Base-by-base conservation (phyloP, 2,329 filamentous ascomycete genomes). In the Curvularia sp. region DNA sequence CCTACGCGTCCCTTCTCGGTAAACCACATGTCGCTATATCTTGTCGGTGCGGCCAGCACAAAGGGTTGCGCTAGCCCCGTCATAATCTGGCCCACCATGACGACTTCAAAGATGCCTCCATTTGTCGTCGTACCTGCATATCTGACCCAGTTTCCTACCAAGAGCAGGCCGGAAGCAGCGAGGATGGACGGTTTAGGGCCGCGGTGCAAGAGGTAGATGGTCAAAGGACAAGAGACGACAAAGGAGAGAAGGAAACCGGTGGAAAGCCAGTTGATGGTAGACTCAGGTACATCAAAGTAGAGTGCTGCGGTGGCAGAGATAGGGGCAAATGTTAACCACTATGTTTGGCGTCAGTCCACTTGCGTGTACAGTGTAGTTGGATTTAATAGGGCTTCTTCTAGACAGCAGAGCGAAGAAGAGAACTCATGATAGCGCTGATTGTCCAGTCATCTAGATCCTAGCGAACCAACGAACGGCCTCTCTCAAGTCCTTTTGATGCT, bases 1-100 rank as follows among this genome's bases (percentile, higher is more conserved):
- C 90, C 89, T 12, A 97, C 91, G 53, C 95, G 87, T 7, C 93
- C 94, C 10, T 83, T 81, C 68, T 90, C 88, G 1, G 92, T 93
- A 79, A 98, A 98, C 95, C 95, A 98, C 59, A 97, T 81, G 74
- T 97, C 93, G 53, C 91, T 95, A 78, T 96, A 99, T 61, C 92
- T 84, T 0, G 95, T 94, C 0, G 95, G 94, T 0, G 94, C 92
- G 6, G 90, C 88, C 9, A 98, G 86, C 12, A 96, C 92, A 75
- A 98, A 98, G 0, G 95, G 93, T 74, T 99, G 95, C 0, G 92
- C 88, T 38, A 97, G 83, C 0, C 94, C 95, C 51, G 91, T 92
- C 59, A 99, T 76, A 74, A 98, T 89, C 80, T 98, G 94, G 4
- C 94, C 94, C 67, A 96, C 88, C 89, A 98, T 92, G 61, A 92